Conservation (phyloP, 2,329 filamentous ascomycete genomes). For the Phoma sp. region DNA sequence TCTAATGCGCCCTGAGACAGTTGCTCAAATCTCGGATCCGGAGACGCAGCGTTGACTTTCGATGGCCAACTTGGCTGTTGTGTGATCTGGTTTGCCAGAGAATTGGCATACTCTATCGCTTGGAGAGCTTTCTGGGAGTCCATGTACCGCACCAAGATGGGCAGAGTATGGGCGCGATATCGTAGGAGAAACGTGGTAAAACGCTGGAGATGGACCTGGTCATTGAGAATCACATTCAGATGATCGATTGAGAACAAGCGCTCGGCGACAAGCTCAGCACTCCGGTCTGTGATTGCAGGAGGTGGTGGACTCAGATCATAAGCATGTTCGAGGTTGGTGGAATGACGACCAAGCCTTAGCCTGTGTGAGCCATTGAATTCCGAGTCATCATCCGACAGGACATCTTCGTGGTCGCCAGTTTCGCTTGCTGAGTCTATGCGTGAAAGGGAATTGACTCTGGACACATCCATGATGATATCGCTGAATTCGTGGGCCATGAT, state of each 20-base stretch:
- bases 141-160: constrained; percentile 71
- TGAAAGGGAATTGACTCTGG: constrained; percentile 1
- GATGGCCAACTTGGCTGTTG: constrained; percentile 49
- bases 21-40: constrained; percentile 63
- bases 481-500: constrained; percentile 10
- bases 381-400: not conserved
- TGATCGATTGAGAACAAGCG: constrained; percentile 70
- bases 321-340: constrained; percentile 21
- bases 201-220: constrained; percentile 64
- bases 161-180: constrained; percentile 64
- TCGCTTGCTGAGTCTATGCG: constrained; percentile 18
- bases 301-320: constrained; percentile 36
- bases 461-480: constrained; percentile 2
- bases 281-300: constrained; percentile 24
- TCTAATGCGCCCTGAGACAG: constrained; percentile 67
- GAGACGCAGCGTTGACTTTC: constrained; percentile 48
- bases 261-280: constrained; percentile 63
- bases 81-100: constrained; percentile 65
- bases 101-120: constrained; percentile 72
- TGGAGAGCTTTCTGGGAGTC: constrained; percentile 72
- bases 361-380: not conserved
- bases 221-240: constrained; percentile 66
- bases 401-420: constrained; percentile 1
- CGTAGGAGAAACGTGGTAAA: constrained; percentile 70
- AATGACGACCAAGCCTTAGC: constrained; percentile 11